phyloP scores from a whole-genome alignment of 1,139 yeast species.

The Kurtzmaniella natalensis region DNA sequence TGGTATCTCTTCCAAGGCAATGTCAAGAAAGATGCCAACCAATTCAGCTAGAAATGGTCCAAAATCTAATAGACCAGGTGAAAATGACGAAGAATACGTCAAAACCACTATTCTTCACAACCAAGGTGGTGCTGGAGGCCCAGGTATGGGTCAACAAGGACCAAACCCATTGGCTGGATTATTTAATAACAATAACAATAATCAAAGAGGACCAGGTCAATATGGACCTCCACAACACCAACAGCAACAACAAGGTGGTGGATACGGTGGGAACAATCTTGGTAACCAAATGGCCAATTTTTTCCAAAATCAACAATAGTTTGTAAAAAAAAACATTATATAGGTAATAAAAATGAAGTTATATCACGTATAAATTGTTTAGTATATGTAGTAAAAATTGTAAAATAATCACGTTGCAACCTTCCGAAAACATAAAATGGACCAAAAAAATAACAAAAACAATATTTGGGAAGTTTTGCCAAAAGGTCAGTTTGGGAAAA shows the following conservation, averaged over 20 bases:
- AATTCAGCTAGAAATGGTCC: slow-evolving; percentile 86
- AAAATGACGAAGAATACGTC: slow-evolving; percentile 45
- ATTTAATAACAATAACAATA: slow-evolving; percentile 20
- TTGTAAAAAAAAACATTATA: slow-evolving; percentile 1
- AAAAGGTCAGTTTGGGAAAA: too few species aligned
- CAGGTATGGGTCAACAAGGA: slow-evolving; percentile 30
- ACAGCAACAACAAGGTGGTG: slow-evolving; percentile 11
- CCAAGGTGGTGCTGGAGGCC: slow-evolving; percentile 32
- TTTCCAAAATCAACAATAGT: slow-evolving; percentile 21
- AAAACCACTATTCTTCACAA: slow-evolving; percentile 31
- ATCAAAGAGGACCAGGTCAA: slow-evolving; percentile 14
- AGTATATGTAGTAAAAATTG: too few species aligned
- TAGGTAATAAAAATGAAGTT: too few species aligned
- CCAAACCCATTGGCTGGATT: slow-evolving; percentile 53
- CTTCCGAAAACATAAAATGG: too few species aligned
- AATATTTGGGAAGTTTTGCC: too few species aligned
- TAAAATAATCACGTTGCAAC: too few species aligned
- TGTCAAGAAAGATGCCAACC: slow-evolving; percentile 83
- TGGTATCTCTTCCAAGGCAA: slow-evolving; percentile 90
- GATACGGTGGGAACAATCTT: slow-evolving; percentile 16
- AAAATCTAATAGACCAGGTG: slow-evolving; percentile 67
- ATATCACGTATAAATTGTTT: too few species aligned
- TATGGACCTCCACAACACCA: slow-evolving; percentile 12
- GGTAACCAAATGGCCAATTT: slow-evolving; percentile 36
- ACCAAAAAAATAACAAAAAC: too few species aligned